Conservation (phyloP, 78 protist species). For the Neovahlkampfia damariscottae region DNA sequence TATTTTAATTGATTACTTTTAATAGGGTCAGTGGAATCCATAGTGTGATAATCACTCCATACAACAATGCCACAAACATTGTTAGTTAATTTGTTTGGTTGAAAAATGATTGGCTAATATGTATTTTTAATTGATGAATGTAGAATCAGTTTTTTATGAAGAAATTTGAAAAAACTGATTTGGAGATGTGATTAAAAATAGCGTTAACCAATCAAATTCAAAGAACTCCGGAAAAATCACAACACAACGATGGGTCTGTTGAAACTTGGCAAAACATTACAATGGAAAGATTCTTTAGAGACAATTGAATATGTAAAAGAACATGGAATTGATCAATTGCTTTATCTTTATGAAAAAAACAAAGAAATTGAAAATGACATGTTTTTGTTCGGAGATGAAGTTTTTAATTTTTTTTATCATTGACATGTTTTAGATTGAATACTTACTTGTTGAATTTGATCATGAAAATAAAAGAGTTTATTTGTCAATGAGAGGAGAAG, state of each 20-base stretch:
- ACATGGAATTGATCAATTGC: conserved; percentile 75
- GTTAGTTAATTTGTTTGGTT: too few species aligned
- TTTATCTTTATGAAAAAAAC: conserved; percentile 32
- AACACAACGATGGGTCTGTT: conserved; percentile 68
- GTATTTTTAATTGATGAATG: too few species aligned
- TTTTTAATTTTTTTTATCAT: background rate
- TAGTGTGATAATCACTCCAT: too few species aligned
- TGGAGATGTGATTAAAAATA: too few species aligned
- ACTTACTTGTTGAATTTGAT: conserved; percentile 31
- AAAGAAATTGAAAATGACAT: conserved; percentile 17
- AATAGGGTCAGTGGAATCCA: too few species aligned
- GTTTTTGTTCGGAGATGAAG: conserved; percentile 79
- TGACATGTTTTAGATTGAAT: conserved; percentile 45
- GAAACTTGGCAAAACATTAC: conserved; percentile 42
- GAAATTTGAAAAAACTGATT: too few species aligned
- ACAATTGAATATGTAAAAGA: conserved; percentile 30
- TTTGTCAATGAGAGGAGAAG: conserved; percentile 40
- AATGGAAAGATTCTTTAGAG: conserved; percentile 41
- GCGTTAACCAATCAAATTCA: too few species aligned
- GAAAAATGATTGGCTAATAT: too few species aligned
- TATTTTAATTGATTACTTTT: too few species aligned
- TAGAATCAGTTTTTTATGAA: too few species aligned
- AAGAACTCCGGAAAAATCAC: too few species aligned
- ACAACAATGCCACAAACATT: too few species aligned
- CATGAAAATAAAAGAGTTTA: background rate